These are phyloP conservation scores for Talaromyces sp. DNA, from an alignment of 2,329 filamentous ascomycete genomes.

Conservation along the genomic window DNA sequence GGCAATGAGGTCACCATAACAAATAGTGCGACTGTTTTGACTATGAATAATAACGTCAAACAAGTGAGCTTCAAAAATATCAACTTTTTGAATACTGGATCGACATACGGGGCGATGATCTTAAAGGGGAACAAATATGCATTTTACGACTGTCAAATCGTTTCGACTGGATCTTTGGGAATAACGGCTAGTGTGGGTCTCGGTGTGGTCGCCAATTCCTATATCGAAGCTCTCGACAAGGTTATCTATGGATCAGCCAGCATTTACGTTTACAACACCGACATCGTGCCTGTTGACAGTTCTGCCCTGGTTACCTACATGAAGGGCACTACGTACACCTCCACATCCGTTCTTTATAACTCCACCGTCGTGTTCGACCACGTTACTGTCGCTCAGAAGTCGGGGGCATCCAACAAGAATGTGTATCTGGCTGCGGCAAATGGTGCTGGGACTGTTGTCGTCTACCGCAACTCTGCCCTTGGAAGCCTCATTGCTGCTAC, in stretches of 20 bases:
- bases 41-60: conserved; percentile 32
- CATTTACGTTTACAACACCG: conserved; percentile 49
- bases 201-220: conserved; percentile 48
- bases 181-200: conserved; percentile 36
- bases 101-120: conserved; percentile 28
- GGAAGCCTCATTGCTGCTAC: conserved; percentile 41
- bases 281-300: conserved; percentile 42
- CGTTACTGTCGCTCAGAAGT: conserved; percentile 39
- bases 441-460: conserved; percentile 41
- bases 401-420: conserved; percentile 38
- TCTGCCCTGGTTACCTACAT: conserved; percentile 45
- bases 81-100: conserved; percentile 35
- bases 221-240: conserved; percentile 50
- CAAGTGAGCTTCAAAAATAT: conserved; percentile 44
- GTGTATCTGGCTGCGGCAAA: conserved; percentile 50
- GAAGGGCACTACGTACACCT: conserved; percentile 35
- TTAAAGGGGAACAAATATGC: conserved; percentile 45
- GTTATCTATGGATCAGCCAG: conserved; percentile 46
- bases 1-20: conserved; percentile 44
- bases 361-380: conserved; percentile 49
- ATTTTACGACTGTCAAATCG: conserved; percentile 50
- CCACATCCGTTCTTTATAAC: conserved; percentile 26
- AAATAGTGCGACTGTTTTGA: conserved; percentile 29
- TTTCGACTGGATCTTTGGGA: conserved; percentile 40
- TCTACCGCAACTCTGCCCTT: conserved; percentile 47